Conservation (phyloP, 2,329 filamentous ascomycete species). For the Apiospora marii region DNA sequence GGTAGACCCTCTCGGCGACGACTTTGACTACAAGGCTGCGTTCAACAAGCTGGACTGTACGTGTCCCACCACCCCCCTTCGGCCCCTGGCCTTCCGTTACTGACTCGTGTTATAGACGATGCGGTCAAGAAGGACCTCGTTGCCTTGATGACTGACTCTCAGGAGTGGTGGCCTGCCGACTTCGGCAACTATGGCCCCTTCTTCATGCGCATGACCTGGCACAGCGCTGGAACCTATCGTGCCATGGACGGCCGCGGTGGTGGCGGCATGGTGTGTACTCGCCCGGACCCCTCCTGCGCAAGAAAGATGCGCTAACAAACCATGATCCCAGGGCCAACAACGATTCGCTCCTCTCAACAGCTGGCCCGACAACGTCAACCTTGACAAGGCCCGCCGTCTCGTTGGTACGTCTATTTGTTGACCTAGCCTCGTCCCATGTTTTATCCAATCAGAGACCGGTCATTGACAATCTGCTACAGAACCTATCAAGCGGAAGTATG, state of each 20-base stretch:
- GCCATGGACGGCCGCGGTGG: slow-evolving; percentile 78
- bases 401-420: slow-evolving; percentile 54
- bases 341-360: slow-evolving; percentile 82
- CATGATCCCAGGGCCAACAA: slow-evolving; percentile 69
- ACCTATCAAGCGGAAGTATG: slow-evolving; percentile 87
- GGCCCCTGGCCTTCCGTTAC: background rate
- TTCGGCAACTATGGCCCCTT: slow-evolving; percentile 83
- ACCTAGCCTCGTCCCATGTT: background rate
- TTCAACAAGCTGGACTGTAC: slow-evolving; percentile 74
- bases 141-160: slow-evolving; percentile 78
- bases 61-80: background rate
- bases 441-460: background rate
- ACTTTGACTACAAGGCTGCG: slow-evolving; percentile 76
- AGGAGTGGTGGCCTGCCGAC: slow-evolving; percentile 84
- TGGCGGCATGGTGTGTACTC: slow-evolving; percentile 55
- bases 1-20: slow-evolving; percentile 69
- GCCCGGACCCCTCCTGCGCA: background rate
- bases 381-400: slow-evolving; percentile 82
- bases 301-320: slow-evolving; percentile 12
- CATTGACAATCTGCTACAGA: slow-evolving; percentile 11
- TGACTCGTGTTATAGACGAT: slow-evolving; percentile 46
- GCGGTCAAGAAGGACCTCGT: slow-evolving; percentile 77
- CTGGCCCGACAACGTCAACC: slow-evolving; percentile 81
- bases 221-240: slow-evolving; percentile 81
- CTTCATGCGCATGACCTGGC: slow-evolving; percentile 84